Conservation (phyloP, 176 grass and related monocot genomes). For the Aegilops umbellulata region DNA sequence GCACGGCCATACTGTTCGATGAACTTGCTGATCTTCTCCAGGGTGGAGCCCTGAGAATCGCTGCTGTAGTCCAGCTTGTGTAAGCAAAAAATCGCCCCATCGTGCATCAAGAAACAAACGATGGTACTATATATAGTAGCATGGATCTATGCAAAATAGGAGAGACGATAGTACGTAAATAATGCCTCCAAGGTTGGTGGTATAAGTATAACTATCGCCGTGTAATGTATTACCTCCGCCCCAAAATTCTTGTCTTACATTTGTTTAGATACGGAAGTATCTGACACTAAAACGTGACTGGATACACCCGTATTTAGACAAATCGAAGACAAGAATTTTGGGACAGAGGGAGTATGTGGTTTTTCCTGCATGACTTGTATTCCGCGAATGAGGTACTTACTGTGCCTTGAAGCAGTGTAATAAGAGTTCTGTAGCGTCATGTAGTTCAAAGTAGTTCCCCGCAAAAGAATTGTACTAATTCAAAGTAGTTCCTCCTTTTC, state of each 20-base stretch:
- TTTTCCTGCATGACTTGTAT: neutral
- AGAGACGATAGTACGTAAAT: slow-evolving; percentile 6
- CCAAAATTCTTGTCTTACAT: no score
- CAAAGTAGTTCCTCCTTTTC: neutral
- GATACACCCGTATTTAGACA: no score
- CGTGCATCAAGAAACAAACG: neutral
- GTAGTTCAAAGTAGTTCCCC: neutral
- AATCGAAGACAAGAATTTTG: no score
- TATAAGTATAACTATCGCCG: neutral
- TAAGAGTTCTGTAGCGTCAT: neutral
- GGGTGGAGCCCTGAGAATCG: slow-evolving; percentile 72
- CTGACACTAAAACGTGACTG: no score
- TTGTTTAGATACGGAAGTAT: no score
- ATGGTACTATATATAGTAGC: neutral
- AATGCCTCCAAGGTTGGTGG: neutral
- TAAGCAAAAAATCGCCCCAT: slow-evolving; percentile 1
- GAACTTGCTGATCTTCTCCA: slow-evolving; percentile 89
- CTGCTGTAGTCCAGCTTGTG: slow-evolving; percentile 86
- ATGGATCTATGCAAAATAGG: neutral
- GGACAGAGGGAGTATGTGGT: neutral
- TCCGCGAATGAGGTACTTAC: neutral
- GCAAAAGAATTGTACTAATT: no score
- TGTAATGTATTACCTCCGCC: neutral
- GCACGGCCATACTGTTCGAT: slow-evolving; percentile 88
- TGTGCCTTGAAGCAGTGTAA: neutral